These are phyloP conservation scores for Nicotiana knightiana DNA, from an alignment of 257 asterid species.

Conservation along the genomic window DNA sequence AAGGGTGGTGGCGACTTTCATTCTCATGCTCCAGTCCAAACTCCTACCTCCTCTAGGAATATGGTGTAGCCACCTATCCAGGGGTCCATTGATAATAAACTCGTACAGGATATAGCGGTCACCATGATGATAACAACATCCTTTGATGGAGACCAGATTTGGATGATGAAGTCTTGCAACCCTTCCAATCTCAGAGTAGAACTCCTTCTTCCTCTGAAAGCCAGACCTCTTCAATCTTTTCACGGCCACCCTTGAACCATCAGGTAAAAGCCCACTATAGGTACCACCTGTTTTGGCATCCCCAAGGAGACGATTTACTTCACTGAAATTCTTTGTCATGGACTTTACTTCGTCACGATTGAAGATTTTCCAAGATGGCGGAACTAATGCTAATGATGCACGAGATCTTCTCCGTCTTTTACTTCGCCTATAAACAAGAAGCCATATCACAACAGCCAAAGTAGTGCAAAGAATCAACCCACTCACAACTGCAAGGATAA, in stretches of 20 bases:
- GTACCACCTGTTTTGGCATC: conserved; percentile 97
- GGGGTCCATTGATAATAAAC: conserved; percentile 78
- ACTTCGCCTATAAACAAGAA: conserved; percentile 65
- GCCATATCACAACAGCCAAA: conserved; percentile 79
- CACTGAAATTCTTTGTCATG: conserved; percentile 91
- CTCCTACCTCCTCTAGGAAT: conserved; percentile 90
- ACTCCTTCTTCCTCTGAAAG: conserved; percentile 94
- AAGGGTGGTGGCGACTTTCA: conserved; percentile 85
- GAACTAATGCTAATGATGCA: conserved; percentile 77
- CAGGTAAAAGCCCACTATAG: conserved; percentile 82
- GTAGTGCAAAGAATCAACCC: conserved; percentile 77
- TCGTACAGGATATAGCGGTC: conserved; percentile 91
- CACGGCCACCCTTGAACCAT: conserved; percentile 89
- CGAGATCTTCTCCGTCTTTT: conserved; percentile 79
- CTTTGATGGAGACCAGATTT: conserved; percentile 84
- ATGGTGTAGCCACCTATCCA: conserved; percentile 96
- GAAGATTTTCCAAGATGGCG: conserved; percentile 89
- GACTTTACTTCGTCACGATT: conserved; percentile 82
- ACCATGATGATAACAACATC: conserved; percentile 91
- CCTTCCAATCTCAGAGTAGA: conserved; percentile 90
- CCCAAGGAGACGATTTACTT: conserved; percentile 89
- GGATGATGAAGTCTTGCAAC: conserved; percentile 91
- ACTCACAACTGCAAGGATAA: conserved; percentile 86
- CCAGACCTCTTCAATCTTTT: conserved; percentile 89
- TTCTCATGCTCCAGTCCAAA: conserved; percentile 91